phyloP scores from a whole-genome alignment of 1,284 basidiomycete species.

The Ustilago sp. region DNA sequence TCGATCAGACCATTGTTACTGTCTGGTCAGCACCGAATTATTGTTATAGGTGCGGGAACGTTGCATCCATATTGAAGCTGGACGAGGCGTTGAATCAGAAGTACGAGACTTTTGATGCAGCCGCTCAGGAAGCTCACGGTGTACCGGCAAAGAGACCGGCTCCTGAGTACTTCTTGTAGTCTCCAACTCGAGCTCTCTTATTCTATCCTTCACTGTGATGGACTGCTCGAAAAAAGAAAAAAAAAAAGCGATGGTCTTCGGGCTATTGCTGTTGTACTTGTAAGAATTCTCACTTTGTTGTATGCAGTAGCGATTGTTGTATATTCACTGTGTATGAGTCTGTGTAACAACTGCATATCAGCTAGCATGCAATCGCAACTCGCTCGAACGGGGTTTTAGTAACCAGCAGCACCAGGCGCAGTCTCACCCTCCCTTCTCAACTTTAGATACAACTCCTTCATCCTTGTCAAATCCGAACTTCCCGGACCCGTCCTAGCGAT shows the following conservation, averaged over 20 bases:
- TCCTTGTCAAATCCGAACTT: constrained; percentile 86
- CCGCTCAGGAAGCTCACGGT: constrained; percentile 63
- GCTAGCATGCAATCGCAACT: neutral
- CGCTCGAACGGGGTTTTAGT: constrained; percentile 28
- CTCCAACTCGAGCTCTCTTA: neutral
- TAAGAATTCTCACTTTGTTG: constrained; percentile 9
- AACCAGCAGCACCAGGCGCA: constrained; percentile 66
- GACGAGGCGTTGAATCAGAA: constrained; percentile 68
- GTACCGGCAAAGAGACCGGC: constrained; percentile 63
- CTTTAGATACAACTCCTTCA: constrained; percentile 75
- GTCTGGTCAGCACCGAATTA: constrained; percentile 99
- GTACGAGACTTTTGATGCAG: constrained; percentile 66
- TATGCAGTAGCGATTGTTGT: constrained; percentile 3
- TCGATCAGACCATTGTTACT: constrained; percentile 93
- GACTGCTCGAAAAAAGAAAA: neutral
- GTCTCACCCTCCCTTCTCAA: constrained; percentile 65
- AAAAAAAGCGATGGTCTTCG: neutral
- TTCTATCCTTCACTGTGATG: neutral
- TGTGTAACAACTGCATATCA: neutral
- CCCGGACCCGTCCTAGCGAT: constrained; percentile 86
- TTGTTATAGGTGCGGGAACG: constrained; percentile 77
- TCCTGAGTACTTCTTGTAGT: constrained; percentile 65
- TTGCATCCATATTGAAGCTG: constrained; percentile 65
- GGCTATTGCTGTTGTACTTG: constrained; percentile 14
- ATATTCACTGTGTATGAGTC: neutral